A percentile compares a stretch with the other conserved stretches of the same genome.
phyloP scores from a whole-genome alignment of 2,329 filamentous ascomycete genomes.

The Bisporella sp. region DNA sequence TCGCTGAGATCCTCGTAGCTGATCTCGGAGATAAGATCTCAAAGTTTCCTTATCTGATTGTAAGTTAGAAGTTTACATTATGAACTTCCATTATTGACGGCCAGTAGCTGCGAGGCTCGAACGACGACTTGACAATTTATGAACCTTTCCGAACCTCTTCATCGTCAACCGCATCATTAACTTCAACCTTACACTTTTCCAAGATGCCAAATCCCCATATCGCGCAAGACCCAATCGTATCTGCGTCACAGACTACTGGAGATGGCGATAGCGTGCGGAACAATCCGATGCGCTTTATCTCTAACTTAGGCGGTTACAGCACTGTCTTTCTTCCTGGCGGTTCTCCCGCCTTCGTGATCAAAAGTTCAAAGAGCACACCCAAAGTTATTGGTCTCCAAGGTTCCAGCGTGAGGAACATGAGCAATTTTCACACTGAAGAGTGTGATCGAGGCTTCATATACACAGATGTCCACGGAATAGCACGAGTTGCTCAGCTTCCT shows the following conservation, averaged over 20 bases:
- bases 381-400: conserved; percentile 69
- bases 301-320: conserved; percentile 69
- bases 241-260: conserved; percentile 40
- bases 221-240: conserved; percentile 47
- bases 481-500: conserved; percentile 69
- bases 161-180: conserved; percentile 11
- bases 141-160: conserved; percentile 59
- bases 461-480: conserved; percentile 63
- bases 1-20: conserved; percentile 76
- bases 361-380: conserved; percentile 70
- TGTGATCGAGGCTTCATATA: conserved; percentile 82
- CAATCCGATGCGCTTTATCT: conserved; percentile 36
- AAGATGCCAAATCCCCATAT: conserved; percentile 66
- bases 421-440: conserved; percentile 66
- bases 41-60: conserved; percentile 73
- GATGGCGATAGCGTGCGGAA: conserved; percentile 36
- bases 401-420: conserved; percentile 61
- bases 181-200: conserved; percentile 58
- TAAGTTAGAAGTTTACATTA: conserved; percentile 35
- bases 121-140: conserved; percentile 82
- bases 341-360: conserved; percentile 76
- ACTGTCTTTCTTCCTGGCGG: conserved; percentile 76
- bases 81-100: background rate
- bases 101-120: conserved; percentile 63
- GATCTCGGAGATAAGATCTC: conserved; percentile 72